Evolutionary conservation across 768 basidiomycete species (phyloP), one percentile per base, ranked within the genome.

Genomic region (Termitomyces sp.): DNA sequence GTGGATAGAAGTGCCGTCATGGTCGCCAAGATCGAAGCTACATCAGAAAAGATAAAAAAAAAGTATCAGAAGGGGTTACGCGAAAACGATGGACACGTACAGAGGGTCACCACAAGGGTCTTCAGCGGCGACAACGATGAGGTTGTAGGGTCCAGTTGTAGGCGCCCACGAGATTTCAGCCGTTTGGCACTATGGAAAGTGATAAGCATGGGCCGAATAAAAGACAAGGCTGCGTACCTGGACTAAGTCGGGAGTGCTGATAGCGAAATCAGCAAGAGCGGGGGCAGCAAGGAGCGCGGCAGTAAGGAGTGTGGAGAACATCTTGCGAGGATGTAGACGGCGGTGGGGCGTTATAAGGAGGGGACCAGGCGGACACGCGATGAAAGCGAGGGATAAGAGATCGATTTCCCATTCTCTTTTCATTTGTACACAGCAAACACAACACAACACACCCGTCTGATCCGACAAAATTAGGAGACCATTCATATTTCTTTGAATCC

Each of bases 221-320:
- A 37, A 45, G n/a, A 20, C 52, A 30, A 4, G 39, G 37, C 37
- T n/a, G 59, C 70, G 16, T 66, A 87, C 88, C 78, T 88, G 84
- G 61, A 69, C 71, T 49, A 88, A 63, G 4, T 54, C 9, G 42
- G 88, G 86, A 27, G 81, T 81, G 63, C 66, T 68, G 66, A 91
- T 74, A 44, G 73, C 67, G 64, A 90, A 80, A 20, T 73, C 76
- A 58, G 89, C 85, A 55, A 80, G 64, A 70, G 80, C 79, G 70
- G 85, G 75, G 64, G 76, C 68, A 68, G 80, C 72, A 76, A 91
- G 73, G 85, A 91, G 82, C 67, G 87, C 78, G 75, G 83, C 69
- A 60, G 81, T 80, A 89, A 90, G 54, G 89, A 92, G 74, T 75
- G 91, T 89, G 77, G 83, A 75, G 81, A 85, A 86, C 91, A 92